Base-by-base conservation (phyloP, 2,329 filamentous ascomycete species). In the Colletotrichum melonis region DNA sequence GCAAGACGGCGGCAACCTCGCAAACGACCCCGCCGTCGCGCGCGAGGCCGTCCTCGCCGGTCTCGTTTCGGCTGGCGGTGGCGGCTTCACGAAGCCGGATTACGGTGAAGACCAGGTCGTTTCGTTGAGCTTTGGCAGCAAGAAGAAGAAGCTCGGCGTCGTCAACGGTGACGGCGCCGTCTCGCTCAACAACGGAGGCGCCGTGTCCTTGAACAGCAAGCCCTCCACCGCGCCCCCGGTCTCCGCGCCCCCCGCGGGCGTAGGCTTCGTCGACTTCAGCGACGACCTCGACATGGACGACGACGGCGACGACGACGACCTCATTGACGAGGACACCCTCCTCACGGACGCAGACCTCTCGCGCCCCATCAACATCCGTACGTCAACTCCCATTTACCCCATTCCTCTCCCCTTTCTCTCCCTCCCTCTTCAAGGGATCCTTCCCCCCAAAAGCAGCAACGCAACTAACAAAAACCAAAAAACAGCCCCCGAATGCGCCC, bases 271-370 rank as follows among this genome's bases (percentile, higher is more conserved):
- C 32, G 90, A 92, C 79, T 89, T 91, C 76, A 88, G 87, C 77
- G 90, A 92, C 69, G 72, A 85, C 79, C 79, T 89, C 66, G 89
- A 89, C 74, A 73, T 73, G 71, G 86, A 89, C 68, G 89, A 89
- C 68, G 89, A 89, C 57, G 93, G 95, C 77, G 95, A 89, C 58
- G 93, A 95, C 77, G 95, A 97, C 76, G 95, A 97, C 68, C 84
- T 97, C 67, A 97, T 99, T 77, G 95, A 98, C 80, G 97, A 98
- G 82, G 93, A 98, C 79, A 92, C 91, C 11, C 87, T 99, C 38
- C 86, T 99, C 77, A 94, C 92, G 3, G 95, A 95, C 79, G 94
- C 95, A 74, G 96, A 99, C 80, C 87, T 97, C 77, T 91, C 91
- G 77, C 88, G 91, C 77, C 93, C 94, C 26, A 89, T 97, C 68